Evolutionary conservation across 257 asterid species (phyloP).

Genomic region (Solanum chiquidenum): DNA sequence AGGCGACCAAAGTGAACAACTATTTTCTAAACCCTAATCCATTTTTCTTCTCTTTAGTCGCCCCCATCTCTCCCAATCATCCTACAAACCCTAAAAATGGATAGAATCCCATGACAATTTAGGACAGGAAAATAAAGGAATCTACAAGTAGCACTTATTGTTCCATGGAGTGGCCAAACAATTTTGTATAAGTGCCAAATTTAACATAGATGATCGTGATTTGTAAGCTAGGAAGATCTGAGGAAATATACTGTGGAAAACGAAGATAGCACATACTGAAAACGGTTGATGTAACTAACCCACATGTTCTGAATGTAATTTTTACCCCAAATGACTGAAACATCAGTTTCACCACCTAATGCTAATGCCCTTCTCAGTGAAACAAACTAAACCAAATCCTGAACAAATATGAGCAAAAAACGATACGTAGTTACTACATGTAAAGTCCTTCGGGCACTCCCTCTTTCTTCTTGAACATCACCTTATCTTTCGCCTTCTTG

Average conservation of each 20-base stretch:
- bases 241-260: background rate
- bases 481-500: slow-evolving; percentile 51
- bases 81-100: background rate
- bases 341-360: background rate
- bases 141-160: background rate
- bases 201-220: background rate
- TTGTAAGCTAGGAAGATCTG: background rate
- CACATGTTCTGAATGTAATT: background rate
- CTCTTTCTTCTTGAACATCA: slow-evolving; percentile 50
- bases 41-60: too few relatives aligned
- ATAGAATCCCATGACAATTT: background rate
- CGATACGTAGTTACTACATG: slow-evolving; percentile 11
- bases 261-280: background rate
- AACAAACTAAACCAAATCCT: background rate
- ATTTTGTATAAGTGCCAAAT: background rate
- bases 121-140: background rate
- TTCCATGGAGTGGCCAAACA: background rate
- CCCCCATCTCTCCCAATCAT: too few relatives aligned
- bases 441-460: slow-evolving; percentile 50
- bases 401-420: background rate
- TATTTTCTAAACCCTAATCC: too few relatives aligned
- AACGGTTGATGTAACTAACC: background rate
- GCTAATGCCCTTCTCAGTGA: background rate
- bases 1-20: too few relatives aligned
- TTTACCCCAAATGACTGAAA: background rate